phyloP scores from a whole-genome alignment of 2,329 filamentous ascomycete species.

The Immersiporthe knoxdaviesiana region DNA sequence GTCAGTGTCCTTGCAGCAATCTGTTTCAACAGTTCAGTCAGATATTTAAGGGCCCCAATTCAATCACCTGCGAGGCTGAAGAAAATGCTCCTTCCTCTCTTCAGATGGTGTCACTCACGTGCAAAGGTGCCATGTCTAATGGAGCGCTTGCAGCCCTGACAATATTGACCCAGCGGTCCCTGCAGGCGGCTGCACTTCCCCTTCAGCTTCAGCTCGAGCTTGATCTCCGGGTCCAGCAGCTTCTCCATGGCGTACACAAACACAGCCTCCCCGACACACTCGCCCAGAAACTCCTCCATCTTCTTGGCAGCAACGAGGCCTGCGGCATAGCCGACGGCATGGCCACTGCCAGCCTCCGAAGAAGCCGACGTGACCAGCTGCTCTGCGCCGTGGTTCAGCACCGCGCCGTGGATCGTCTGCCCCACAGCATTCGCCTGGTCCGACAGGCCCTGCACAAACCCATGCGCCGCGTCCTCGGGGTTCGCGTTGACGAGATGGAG shows the following conservation, averaged over 20 bases:
- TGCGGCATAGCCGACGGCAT: conserved; percentile 25
- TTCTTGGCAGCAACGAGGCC: conserved; percentile 27
- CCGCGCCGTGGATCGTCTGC: conserved; percentile 20
- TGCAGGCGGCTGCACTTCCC: conserved; percentile 26
- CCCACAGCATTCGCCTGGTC: conserved; percentile 26
- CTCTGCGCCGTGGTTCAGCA: conserved; percentile 22
- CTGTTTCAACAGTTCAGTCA: not conserved
- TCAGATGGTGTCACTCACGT: conserved; percentile 9
- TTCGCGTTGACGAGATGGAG: conserved; percentile 19
- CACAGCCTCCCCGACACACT: conserved; percentile 26
- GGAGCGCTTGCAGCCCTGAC: conserved; percentile 21
- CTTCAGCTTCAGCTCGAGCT: conserved; percentile 23
- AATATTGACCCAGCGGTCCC: conserved; percentile 25
- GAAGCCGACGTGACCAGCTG: conserved; percentile 14
- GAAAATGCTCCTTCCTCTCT: too few species aligned
- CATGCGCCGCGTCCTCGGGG: conserved; percentile 23
- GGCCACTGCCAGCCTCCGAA: conserved; percentile 19
- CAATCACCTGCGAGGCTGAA: not conserved
- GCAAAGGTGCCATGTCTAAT: conserved; percentile 26
- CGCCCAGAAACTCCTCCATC: conserved; percentile 28
- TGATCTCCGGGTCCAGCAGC: conserved; percentile 27
- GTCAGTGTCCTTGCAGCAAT: conserved; percentile 24
- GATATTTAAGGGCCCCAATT: too few species aligned
- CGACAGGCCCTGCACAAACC: conserved; percentile 24
- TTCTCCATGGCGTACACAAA: conserved; percentile 28